These are phyloP conservation scores for Paraphaeosphaeria sporulosa DNA, from an alignment of 2,329 filamentous ascomycete species.

Conservation along the genomic window DNA sequence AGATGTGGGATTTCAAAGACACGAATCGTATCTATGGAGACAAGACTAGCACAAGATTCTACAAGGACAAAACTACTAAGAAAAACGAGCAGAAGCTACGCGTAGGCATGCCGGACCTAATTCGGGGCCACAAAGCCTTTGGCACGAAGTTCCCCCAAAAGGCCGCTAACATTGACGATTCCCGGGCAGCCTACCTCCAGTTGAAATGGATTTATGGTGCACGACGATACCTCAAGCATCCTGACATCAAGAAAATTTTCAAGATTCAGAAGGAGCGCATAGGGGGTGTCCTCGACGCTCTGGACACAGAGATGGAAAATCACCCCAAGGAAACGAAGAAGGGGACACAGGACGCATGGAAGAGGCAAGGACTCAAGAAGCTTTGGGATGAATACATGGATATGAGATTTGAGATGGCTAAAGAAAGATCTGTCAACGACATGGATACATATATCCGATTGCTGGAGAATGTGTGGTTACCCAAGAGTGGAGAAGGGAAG, in stretches of 20 bases:
- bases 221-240: not conserved
- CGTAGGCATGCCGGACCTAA: not conserved
- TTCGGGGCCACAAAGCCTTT: not conserved
- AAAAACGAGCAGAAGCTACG: not conserved
- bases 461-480: too few relatives aligned
- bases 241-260: conserved; percentile 2
- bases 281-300: conserved; percentile 3
- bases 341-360: conserved; percentile 5
- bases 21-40: not conserved
- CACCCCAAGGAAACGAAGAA: not conserved
- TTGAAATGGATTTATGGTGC: conserved; percentile 3
- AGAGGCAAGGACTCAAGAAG: conserved; percentile 6
- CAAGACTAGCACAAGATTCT: not conserved
- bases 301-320: conserved; percentile 8
- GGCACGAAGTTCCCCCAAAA: not conserved
- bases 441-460: not conserved
- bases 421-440: not conserved
- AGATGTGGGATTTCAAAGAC: not conserved
- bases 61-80: too few relatives aligned
- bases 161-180: not conserved
- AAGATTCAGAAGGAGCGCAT: conserved; percentile 13
- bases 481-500: too few relatives aligned
- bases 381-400: conserved; percentile 15
- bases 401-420: not conserved
- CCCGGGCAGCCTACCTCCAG: not conserved